Evolutionary conservation across 2,329 filamentous ascomycete species (phyloP).

Genomic region (Chrysosporium queenslandicum): DNA sequence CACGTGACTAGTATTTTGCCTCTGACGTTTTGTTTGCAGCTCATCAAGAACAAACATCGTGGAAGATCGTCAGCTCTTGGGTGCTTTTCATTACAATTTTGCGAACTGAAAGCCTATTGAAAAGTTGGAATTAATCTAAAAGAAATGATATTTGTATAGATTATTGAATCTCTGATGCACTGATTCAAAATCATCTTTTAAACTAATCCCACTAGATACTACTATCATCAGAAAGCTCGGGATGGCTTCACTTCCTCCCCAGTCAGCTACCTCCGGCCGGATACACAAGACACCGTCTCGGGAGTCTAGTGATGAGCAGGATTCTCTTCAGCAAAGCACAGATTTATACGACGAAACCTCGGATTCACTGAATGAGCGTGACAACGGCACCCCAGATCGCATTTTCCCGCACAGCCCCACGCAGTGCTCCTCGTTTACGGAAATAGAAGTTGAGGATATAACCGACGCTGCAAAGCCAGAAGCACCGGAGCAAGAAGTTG

Average conservation of each 20-base stretch:
- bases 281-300: constrained; percentile 16
- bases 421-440: constrained; percentile 14
- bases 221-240: not conserved
- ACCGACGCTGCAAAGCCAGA: not conserved
- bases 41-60: not conserved
- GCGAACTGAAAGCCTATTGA: not conserved
- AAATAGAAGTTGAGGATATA: not conserved
- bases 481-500: constrained; percentile 14
- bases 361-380: not conserved
- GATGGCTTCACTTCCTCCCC: constrained; percentile 30
- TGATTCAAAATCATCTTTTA: too few species aligned
- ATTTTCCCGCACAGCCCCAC: constrained; percentile 24
- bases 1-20: constrained; percentile 5
- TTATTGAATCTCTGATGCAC: not conserved
- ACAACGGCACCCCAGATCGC: constrained; percentile 18
- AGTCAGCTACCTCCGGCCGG: constrained; percentile 25
- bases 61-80: not conserved
- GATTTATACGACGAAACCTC: not conserved
- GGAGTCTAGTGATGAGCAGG: not conserved
- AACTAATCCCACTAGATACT: not conserved
- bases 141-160: not conserved
- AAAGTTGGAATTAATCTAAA: too few species aligned
- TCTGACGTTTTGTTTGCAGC: constrained; percentile 13
- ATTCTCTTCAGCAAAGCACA: not conserved
- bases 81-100: not conserved